Percentiles rank a stretch among this genome's conserved stretches.
phyloP scores from a whole-genome alignment of 2,329 filamentous ascomycete genomes.

The Colletotrichum lentis region DNA sequence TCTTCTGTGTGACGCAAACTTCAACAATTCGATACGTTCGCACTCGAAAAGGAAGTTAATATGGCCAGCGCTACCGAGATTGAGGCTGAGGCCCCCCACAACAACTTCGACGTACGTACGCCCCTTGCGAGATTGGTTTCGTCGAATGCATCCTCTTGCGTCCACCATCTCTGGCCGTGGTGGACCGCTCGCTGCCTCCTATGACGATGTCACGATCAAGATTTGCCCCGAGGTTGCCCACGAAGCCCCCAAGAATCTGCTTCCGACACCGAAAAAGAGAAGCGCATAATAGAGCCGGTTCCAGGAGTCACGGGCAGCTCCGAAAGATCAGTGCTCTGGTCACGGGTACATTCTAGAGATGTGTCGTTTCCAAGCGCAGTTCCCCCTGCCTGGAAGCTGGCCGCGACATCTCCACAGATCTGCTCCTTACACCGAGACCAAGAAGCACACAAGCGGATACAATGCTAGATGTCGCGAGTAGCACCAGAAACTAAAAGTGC shows the following conservation, averaged over 20 bases:
- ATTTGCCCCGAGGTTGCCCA: background rate
- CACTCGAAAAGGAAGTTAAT: background rate
- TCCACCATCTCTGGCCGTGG: background rate
- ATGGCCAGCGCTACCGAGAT: conserved; percentile 22
- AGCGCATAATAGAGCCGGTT: background rate
- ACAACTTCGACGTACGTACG: conserved; percentile 49
- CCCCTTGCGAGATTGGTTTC: background rate
- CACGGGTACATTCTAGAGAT: too few species aligned
- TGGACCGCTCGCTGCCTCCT: conserved; percentile 13
- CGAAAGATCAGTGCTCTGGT: too few species aligned
- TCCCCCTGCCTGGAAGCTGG: background rate
- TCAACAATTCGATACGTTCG: background rate
- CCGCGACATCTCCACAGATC: background rate
- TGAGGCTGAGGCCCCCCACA: conserved; percentile 48
- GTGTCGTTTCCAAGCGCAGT: too few species aligned
- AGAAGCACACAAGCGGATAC: background rate
- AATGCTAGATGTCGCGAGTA: background rate
- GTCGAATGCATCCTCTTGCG: background rate
- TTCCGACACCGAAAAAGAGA: background rate
- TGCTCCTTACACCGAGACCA: background rate
- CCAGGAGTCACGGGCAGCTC: background rate
- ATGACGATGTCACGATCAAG: conserved; percentile 6
- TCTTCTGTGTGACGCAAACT: background rate
- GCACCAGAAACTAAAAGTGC: background rate
- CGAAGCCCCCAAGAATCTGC: background rate